phyloP scores from a whole-genome alignment of 495 filamentous ascomycete genomes.

The Penicillium salamii region DNA sequence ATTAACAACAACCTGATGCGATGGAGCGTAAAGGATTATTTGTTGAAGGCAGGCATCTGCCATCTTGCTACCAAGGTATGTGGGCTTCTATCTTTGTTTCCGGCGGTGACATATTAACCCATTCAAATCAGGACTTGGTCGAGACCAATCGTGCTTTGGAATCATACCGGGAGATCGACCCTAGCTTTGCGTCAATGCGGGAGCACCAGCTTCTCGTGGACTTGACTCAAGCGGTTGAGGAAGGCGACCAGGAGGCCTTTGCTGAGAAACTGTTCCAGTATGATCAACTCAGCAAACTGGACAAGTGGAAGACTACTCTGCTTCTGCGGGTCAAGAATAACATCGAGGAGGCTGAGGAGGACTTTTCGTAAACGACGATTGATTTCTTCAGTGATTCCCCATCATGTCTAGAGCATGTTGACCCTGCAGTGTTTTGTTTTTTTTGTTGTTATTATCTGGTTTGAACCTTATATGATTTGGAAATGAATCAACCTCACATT shows the following conservation, averaged over 20 bases:
- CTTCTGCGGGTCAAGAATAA: slow-evolving; percentile 76
- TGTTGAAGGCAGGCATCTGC: slow-evolving; percentile 86
- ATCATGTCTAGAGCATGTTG: slow-evolving; percentile 16
- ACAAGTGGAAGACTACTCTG: slow-evolving; percentile 93
- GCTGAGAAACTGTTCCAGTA: slow-evolving; percentile 82
- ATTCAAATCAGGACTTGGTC: slow-evolving; percentile 57
- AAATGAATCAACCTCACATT: slow-evolving; percentile 4
- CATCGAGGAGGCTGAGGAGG: slow-evolving; percentile 74
- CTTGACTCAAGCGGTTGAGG: slow-evolving; percentile 65
- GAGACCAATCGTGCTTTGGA: slow-evolving; percentile 73
- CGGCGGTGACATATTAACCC: not conserved
- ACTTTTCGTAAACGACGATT: slow-evolving; percentile 56
- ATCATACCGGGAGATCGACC: slow-evolving; percentile 77
- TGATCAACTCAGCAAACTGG: slow-evolving; percentile 85
- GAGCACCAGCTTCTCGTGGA: slow-evolving; percentile 79
- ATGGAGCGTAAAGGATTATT: slow-evolving; percentile 89
- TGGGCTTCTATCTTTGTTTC: not conserved
- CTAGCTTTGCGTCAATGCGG: slow-evolving; percentile 66
- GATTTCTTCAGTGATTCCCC: slow-evolving; percentile 25
- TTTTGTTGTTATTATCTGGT: slow-evolving; percentile 5
- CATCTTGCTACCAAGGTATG: slow-evolving; percentile 65
- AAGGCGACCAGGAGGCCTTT: slow-evolving; percentile 74
- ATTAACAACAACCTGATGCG: slow-evolving; percentile 82
- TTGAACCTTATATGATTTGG: not conserved
- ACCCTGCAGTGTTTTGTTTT: slow-evolving; percentile 7